These are phyloP conservation scores for Wallacemonas sp. DNA, from an alignment of 208 protist genomes.

Conservation along the genomic window DNA sequence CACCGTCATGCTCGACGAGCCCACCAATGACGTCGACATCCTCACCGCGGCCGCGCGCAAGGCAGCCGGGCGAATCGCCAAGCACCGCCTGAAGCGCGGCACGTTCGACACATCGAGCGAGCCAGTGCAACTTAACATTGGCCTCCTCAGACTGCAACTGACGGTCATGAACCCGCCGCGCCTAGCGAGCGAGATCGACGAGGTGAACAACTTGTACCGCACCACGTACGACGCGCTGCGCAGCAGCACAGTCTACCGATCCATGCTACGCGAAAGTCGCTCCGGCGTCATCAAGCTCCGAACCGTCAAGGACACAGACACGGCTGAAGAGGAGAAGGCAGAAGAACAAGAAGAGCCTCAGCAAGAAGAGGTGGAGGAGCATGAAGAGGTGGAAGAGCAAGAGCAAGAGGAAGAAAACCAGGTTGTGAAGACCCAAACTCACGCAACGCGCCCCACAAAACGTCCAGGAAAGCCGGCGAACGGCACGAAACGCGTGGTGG, in stretches of 20 bases:
- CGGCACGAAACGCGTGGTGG: too few relatives aligned
- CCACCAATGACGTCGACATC: constrained; percentile 23
- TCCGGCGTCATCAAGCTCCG: not conserved
- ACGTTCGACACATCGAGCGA: not conserved
- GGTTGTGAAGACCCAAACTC: too few relatives aligned
- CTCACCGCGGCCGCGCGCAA: constrained; percentile 10
- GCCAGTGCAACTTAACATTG: constrained; percentile 9
- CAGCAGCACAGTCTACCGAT: constrained; percentile 11
- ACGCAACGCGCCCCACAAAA: too few relatives aligned
- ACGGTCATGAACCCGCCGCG: constrained; percentile 20
- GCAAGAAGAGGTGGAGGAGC: not conserved
- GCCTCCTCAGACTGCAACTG: constrained; percentile 11
- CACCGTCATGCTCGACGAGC: constrained; percentile 2
- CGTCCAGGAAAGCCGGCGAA: too few relatives aligned
- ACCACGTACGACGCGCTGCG: constrained; percentile 24
- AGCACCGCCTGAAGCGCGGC: constrained; percentile 18
- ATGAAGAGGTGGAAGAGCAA: not conserved
- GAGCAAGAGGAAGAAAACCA: not conserved
- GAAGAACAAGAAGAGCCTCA: not conserved
- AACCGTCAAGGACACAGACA: not conserved
- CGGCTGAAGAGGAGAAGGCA: not conserved
- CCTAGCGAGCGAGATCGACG: constrained; percentile 8
- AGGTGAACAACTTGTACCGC: constrained; percentile 12
- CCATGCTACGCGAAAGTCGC: constrained; percentile 24
- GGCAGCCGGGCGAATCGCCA: constrained; percentile 6